Evolutionary conservation across 306 rosid genomes (phyloP).

Genomic region (Cicer pinnatifidum): DNA sequence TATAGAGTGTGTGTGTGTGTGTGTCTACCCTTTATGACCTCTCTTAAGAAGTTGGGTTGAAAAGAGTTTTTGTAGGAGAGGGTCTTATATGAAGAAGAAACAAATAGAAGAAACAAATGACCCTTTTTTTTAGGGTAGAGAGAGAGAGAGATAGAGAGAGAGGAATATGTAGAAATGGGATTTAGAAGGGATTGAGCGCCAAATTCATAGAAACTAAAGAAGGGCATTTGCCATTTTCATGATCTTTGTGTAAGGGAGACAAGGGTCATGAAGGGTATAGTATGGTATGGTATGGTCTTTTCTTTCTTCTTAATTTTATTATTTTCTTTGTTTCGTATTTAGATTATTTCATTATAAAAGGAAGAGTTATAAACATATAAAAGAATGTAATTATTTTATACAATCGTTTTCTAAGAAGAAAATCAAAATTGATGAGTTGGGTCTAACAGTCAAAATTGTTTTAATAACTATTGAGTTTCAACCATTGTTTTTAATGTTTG

Average conservation of each 20-base stretch:
- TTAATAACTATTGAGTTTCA: too few relatives aligned
- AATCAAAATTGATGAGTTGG: too few relatives aligned
- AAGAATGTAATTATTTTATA: not conserved
- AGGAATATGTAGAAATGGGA: conserved; percentile 35
- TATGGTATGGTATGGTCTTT: not conserved
- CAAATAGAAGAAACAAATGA: conserved; percentile 55
- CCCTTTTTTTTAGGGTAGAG: conserved; percentile 49
- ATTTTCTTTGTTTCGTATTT: not conserved
- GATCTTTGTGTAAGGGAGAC: not conserved
- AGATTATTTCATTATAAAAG: not conserved
- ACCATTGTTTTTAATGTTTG: too few relatives aligned
- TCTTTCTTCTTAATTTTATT: not conserved
- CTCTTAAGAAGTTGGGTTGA: conserved; percentile 23
- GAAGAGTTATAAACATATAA: not conserved
- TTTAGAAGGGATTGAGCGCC: conserved; percentile 51
- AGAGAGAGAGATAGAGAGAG: conserved; percentile 42
- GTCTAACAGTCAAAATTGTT: too few relatives aligned
- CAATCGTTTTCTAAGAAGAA: too few relatives aligned
- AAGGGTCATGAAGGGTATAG: not conserved
- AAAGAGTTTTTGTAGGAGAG: conserved; percentile 50
- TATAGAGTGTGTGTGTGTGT: not conserved
- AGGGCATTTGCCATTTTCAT: conserved; percentile 50
- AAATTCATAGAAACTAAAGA: conserved; percentile 43
- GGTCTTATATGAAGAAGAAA: conserved; percentile 59
- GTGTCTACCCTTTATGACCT: conserved; percentile 19